Base-by-base conservation (phyloP, 257 asterid genomes). In the Solanum sparsipilum region DNA sequence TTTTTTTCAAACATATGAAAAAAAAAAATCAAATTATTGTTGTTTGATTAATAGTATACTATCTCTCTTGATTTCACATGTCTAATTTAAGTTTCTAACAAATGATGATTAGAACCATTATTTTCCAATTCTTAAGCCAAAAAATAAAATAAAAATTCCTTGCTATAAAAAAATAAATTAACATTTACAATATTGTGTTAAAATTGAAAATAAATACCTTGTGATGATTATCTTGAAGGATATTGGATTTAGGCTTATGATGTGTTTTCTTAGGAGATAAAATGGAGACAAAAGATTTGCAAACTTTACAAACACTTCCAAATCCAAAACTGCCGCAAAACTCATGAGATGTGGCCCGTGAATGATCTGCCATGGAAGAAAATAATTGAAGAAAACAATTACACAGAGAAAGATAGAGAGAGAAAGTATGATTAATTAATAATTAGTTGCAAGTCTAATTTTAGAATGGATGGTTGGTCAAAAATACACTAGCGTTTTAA, bases 261-360 rank as follows among this genome's bases (percentile, higher is more conserved):
- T 88, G 29, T 71, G 83, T 34, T 31, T 84, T 91, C 87, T 84
- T 82, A 81, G 91, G 88, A 87, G 76, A 39, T 52, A 88, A 35
- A 39, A 82, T 88, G 86, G 92, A 86, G 58, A 95, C 85, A n/a
- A 95, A 88, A 5, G 93, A 90, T 93, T 91, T 95, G 92, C 92
- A 94, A 16, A 92, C 90, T 86, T 79, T 90, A 84, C 91, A 88
- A 27, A 94, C 86, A 86, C 74, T 88, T 86, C 91, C 95, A 78
- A 93, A 90, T 89, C 93, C 91, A 63, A 90, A 87, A 87, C 88
- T 36, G 87, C 85, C 92, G 78, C 90, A 85, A 83, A 89, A 73
- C 87, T 93, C 91, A 25, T 90, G 93, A 68, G 94, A 71, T 89
- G 90, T 72, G 73, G 94, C 65, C 87, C 91, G 91, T 83, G 95